Conservation (phyloP, 331 rosid species). For the Saraca asoca region DNA sequence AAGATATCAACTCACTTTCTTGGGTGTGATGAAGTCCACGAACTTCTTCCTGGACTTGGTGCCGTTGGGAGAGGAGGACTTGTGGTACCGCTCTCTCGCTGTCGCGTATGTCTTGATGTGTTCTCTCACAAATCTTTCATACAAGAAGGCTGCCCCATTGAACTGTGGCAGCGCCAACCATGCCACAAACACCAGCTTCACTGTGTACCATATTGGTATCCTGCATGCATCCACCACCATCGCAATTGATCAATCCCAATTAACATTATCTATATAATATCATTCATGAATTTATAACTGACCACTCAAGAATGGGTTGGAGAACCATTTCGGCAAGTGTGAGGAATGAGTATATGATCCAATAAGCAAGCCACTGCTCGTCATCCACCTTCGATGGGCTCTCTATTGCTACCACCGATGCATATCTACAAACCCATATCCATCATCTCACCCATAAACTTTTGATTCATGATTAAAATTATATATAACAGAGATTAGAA, state of each 20-base stretch:
- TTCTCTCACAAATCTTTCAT: slow-evolving; percentile 63
- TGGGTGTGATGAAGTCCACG: slow-evolving; percentile 49
- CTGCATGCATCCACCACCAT: slow-evolving; percentile 35
- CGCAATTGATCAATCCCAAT: too few relatives aligned
- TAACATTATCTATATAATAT: too few relatives aligned
- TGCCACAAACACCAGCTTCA: slow-evolving; percentile 68
- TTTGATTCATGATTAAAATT: not conserved
- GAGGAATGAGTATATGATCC: slow-evolving; percentile 86
- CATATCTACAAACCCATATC: slow-evolving; percentile 67
- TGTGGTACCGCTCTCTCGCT: slow-evolving; percentile 15
- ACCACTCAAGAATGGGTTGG: slow-evolving; percentile 69
- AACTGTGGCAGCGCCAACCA: slow-evolving; percentile 89
- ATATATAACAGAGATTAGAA: too few relatives aligned
- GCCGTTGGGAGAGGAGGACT: slow-evolving; percentile 43
- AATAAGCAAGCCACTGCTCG: slow-evolving; percentile 93
- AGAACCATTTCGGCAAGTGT: slow-evolving; percentile 78
- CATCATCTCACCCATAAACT: too few relatives aligned
- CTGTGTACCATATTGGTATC: slow-evolving; percentile 77
- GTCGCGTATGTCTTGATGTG: slow-evolving; percentile 47
- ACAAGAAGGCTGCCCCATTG: slow-evolving; percentile 87
- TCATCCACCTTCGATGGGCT: slow-evolving; percentile 68
- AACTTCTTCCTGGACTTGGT: slow-evolving; percentile 57
- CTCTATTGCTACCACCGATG: slow-evolving; percentile 84
- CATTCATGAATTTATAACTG: not conserved
- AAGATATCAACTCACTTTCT: slow-evolving; percentile 49